Base-by-base conservation (phyloP, 2,329 filamentous ascomycete genomes). In the Aspergillus floridensis region DNA sequence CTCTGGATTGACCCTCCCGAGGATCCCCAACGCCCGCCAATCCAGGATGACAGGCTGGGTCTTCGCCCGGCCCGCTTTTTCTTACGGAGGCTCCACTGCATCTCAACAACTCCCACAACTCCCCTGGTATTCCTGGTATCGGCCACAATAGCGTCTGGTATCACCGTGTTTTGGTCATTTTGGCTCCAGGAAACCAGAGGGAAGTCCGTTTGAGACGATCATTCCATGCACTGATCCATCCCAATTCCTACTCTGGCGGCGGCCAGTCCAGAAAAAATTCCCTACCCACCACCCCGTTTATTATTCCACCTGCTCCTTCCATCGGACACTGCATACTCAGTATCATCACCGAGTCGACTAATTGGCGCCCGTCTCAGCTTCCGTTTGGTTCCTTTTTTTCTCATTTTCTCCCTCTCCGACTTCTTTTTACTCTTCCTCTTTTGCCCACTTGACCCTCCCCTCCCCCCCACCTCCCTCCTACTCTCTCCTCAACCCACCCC, bases 21-120 rank as follows among this genome's bases (percentile, higher is more conserved):
- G 51, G 56, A 63, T 61, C 63, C 62, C 63, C 63, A 65, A 65
- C 61, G 38, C 57, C 38, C 48, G 51, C 19, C 58, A 56, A 59
- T 58, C 57, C 58, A 55, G 46, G 49, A 50, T 55, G 51, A 61
- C 59, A 63, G 46, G 41, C 29, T 59, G 58, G 50, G 22, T 56
- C 55, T 56, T 52, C 49, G 56, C 38, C 22, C 14, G 53, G 49
- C 54, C 57, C 60, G 44, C 56, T 55, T 55, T 55, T 55, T 55
- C 24, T 46, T 55, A 55, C 53, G 53, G 53, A 44, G 53, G 53
- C 53, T 55, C 53, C 53, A 60, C 58, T 53, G 52, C 38, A 63
- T 61, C 64, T 65, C 64, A 66, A 65, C 63, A 59, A 55, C 46
- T 44, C 24, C 53, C 24, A 16, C 24, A 21, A 35, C 26, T 55